Base-by-base conservation (phyloP, 2,329 filamentous ascomycete genomes). In the Calonectria multiphialidica region DNA sequence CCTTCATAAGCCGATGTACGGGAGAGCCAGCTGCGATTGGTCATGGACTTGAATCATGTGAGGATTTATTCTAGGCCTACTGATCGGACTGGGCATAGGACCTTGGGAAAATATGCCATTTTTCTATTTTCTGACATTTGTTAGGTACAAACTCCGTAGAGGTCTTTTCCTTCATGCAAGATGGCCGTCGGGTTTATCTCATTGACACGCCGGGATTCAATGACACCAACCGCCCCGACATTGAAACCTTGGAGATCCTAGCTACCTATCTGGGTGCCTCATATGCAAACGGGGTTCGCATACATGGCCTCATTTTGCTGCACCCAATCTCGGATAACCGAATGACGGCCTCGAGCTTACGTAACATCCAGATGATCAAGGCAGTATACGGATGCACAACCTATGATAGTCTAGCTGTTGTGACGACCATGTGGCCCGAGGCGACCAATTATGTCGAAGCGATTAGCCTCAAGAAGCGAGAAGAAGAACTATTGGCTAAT, bases 161-260 rank as follows among this genome's bases (percentile, higher is more conserved):
- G 1, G 68, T 62, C 10, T 69, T 73, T 13, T n/a, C 40, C 3
- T 74, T 69, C 5, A 37, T 5, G 0, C 28, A 6, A 2, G 12
- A 21, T n/a, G 62, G 55, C 10, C 71, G 67, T 21, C 40, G 61
- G 5, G 59, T 73, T 9, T 73, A 44, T 16, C 71, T 74, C 2
- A 50, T 74, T 18, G 72, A 74, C 7, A 74, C 71, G 13, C 72
- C 72, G 0, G 72, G 72, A 1, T 73, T 74, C 8, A 74, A 74
- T 44, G 40, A 44, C 15, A 44, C 40, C 10, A 44, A 44, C n/a
- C 40, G 40, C 6, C 40, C 40, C 3, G 40, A 44, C 18, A 44
- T 44, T 2, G 71, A 72, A 10, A 75, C 73, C 0, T 30, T 75
- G 2, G 25, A 68, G 16, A 40, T 72, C 9, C 45, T 75, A 3